Conservation (phyloP, 2,329 filamentous ascomycete species). For the Fusarium concolor region DNA sequence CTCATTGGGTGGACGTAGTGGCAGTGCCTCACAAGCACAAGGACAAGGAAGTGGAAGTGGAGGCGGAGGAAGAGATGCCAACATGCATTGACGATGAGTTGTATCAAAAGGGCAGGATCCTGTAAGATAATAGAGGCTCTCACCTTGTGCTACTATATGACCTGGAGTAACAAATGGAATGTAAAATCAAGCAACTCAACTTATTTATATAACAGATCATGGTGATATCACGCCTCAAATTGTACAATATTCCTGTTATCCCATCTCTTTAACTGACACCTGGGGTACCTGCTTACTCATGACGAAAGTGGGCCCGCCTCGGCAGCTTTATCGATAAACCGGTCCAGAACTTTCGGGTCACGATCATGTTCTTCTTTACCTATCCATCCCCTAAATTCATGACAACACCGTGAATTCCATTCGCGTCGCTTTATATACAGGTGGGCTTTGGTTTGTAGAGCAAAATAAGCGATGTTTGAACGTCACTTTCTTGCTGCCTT, state of each 20-base stretch:
- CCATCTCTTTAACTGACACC: too few species aligned
- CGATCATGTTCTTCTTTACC: constrained; percentile 5
- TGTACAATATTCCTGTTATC: background rate
- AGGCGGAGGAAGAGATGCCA: constrained; percentile 26
- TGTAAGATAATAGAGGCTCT: constrained; percentile 30
- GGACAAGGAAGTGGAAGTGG: constrained; percentile 5
- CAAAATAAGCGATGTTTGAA: background rate
- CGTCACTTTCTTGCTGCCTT: constrained; percentile 1
- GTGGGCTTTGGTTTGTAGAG: constrained; percentile 2
- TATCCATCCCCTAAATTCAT: background rate
- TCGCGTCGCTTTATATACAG: constrained; percentile 2
- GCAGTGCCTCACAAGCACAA: constrained; percentile 28
- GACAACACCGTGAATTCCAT: constrained; percentile 1
- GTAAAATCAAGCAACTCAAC: constrained; percentile 31
- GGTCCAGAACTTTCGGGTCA: constrained; percentile 4
- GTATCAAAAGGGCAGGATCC: constrained; percentile 2
- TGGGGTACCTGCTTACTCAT: too few species aligned
- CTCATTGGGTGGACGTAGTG: constrained; percentile 38
- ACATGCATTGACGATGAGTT: constrained; percentile 36
- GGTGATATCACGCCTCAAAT: background rate
- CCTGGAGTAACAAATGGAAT: constrained; percentile 8
- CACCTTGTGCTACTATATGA: constrained; percentile 27
- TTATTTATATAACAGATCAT: constrained; percentile 1
- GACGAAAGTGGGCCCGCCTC: background rate
- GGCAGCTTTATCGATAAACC: constrained; percentile 24